A percentile compares a stretch with the other conserved stretches of the same genome.
These are phyloP conservation scores for Colletotrichum tabaci DNA, from an alignment of 2,329 filamentous ascomycete species.

Conservation along the genomic window DNA sequence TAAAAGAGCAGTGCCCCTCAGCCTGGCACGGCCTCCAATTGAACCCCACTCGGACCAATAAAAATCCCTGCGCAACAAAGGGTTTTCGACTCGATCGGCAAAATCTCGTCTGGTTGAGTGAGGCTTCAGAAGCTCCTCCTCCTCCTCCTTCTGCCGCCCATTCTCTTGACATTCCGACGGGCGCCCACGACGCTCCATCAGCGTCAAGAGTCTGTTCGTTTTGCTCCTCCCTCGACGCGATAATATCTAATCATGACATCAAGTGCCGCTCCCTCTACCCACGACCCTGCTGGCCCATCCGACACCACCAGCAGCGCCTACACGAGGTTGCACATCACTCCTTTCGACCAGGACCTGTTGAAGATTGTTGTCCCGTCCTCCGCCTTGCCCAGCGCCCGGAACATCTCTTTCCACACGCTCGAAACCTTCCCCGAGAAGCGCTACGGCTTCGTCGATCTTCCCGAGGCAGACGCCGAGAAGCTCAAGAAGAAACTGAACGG, in stretches of 20 bases:
- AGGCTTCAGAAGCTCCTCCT: constrained; percentile 19
- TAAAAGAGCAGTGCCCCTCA: neutral
- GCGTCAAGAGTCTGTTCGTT: constrained; percentile 9
- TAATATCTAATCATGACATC: constrained; percentile 37
- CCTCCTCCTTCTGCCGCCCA: neutral
- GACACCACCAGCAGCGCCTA: constrained; percentile 48
- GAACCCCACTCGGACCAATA: constrained; percentile 23
- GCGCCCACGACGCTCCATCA: constrained; percentile 22
- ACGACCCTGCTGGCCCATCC: constrained; percentile 24
- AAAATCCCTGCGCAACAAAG: constrained; percentile 44
- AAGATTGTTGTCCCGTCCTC: constrained; percentile 79
- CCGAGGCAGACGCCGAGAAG: constrained; percentile 86
- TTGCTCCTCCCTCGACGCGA: neutral
- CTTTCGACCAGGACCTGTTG: constrained; percentile 83
- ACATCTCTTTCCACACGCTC: constrained; percentile 89
- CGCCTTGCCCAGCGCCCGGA: constrained; percentile 76
- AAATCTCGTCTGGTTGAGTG: constrained; percentile 31
- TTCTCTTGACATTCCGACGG: constrained; percentile 29
- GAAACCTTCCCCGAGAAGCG: constrained; percentile 91
- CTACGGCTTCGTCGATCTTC: constrained; percentile 92
- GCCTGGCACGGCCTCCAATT: no score
- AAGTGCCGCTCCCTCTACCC: constrained; percentile 10
- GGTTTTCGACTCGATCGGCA: constrained; percentile 40
- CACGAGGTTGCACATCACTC: constrained; percentile 87
- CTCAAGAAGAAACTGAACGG: constrained; percentile 93